phyloP scores from a whole-genome alignment of 2,329 filamentous ascomycete genomes.

The Fusarium continuum region DNA sequence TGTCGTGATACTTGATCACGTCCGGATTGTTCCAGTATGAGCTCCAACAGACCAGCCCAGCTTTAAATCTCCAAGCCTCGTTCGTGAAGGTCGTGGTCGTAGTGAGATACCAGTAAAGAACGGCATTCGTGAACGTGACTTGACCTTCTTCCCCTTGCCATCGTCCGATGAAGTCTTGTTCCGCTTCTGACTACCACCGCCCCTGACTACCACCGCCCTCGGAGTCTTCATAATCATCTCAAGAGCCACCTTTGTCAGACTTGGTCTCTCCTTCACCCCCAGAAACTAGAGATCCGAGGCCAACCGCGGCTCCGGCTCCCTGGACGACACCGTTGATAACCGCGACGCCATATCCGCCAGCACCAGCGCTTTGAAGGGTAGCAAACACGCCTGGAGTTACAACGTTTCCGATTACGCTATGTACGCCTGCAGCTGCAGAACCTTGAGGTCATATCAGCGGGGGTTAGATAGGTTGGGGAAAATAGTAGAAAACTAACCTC shows the following conservation, averaged over 20 bases:
- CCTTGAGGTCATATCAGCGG: slow-evolving; percentile 22
- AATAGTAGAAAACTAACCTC: slow-evolving; percentile 3
- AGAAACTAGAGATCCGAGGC: not conserved
- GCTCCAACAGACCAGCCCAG: not conserved
- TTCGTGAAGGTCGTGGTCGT: too few relatives aligned
- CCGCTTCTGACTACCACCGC: not conserved
- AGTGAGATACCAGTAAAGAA: too few relatives aligned
- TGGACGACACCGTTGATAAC: slow-evolving; percentile 33
- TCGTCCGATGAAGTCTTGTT: not conserved
- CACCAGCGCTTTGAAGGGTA: slow-evolving; percentile 46
- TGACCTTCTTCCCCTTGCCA: not conserved
- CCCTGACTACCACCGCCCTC: not conserved
- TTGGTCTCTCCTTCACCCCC: not conserved
- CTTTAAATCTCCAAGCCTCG: not conserved
- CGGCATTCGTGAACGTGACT: too few relatives aligned
- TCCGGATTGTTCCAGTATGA: too few relatives aligned
- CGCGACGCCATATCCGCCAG: slow-evolving; percentile 42
- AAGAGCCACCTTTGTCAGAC: not conserved
- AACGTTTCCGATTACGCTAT: slow-evolving; percentile 45
- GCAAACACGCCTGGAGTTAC: slow-evolving; percentile 40
- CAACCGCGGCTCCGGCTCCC: not conserved
- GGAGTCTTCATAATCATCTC: not conserved
- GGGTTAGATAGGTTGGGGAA: not conserved
- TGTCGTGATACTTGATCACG: too few relatives aligned
- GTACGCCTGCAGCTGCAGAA: slow-evolving; percentile 38